A percentile compares a stretch with the other conserved stretches of the same genome.
Evolutionary conservation across 768 basidiomycete genomes (phyloP).

Genomic region (Calocybe gangraenosa): DNA sequence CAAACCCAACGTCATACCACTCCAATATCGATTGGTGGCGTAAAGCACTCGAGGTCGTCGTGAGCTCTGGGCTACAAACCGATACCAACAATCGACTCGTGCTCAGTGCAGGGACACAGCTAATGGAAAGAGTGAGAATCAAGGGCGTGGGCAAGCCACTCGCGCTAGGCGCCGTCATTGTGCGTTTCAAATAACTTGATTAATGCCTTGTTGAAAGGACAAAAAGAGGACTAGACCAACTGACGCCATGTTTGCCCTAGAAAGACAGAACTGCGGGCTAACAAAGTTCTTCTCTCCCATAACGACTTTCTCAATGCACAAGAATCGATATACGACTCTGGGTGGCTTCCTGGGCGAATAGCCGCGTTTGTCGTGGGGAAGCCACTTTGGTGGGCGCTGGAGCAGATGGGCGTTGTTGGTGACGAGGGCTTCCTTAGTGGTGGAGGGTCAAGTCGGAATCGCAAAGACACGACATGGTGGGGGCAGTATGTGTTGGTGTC

Average conservation of each 20-base stretch:
- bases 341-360: slow-evolving; percentile 66
- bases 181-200: slow-evolving; percentile 39
- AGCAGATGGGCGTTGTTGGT: slow-evolving; percentile 69
- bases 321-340: slow-evolving; percentile 63
- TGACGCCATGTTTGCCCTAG: slow-evolving; percentile 38
- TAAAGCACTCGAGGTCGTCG: slow-evolving; percentile 54
- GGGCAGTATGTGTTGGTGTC: slow-evolving; percentile 69
- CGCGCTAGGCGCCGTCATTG: slow-evolving; percentile 66
- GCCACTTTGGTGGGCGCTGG: slow-evolving; percentile 85
- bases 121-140: slow-evolving; percentile 59
- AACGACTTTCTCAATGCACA: slow-evolving; percentile 51
- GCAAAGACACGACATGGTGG: slow-evolving; percentile 49
- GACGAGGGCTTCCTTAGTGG: slow-evolving; percentile 45
- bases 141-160: slow-evolving; percentile 75
- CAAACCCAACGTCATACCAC: slow-evolving; percentile 79
- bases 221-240: neutral
- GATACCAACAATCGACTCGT: slow-evolving; percentile 47
- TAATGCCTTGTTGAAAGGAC: neutral
- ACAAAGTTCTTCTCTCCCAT: slow-evolving; percentile 41
- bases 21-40: slow-evolving; percentile 91
- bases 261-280: slow-evolving; percentile 62
- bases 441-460: slow-evolving; percentile 16
- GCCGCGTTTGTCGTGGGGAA: slow-evolving; percentile 69
- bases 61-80: slow-evolving; percentile 53
- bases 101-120: slow-evolving; percentile 46